Base-by-base conservation (phyloP, 495 filamentous ascomycete species). In the Aspergillus indologenus region DNA sequence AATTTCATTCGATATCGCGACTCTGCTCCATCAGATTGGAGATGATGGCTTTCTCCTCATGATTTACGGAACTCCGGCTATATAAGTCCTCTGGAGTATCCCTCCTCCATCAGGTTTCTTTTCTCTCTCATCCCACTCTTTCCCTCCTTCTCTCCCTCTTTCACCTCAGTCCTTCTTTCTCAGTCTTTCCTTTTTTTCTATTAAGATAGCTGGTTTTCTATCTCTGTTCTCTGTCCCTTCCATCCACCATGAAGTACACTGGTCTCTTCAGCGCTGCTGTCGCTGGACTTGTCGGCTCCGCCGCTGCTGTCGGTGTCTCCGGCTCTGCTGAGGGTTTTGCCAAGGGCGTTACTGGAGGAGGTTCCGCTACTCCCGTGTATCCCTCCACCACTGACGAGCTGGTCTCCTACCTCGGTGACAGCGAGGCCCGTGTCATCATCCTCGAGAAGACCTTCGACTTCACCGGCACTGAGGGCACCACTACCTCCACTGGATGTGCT, bases 381-480 rank as follows among this genome's bases (percentile, higher is more conserved):
- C 74, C 74, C n/a, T 53, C 48, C 45, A 66, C 67, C 56, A 74
- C 58, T 47, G 68, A 68, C 58, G 72, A 76, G 71, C 71, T 76
- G 65, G 71, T 75, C 70, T 75, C 74, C 44, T 76, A 76, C 64
- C 67, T 76, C 24, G 71, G 71, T 47, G 74, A 76, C 43, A 55
- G 45, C 29, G 56, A 69, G 51, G 50, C 74, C n/a, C 74, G 74
- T 21, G 72, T 75, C 14, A 72, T 77, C 45, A 68, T 77, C 26
- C 69, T 77, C 14, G 47, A 63, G 52, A 68, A 73, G 68, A 73
- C 70, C 45, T 77, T 75, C 56, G 76, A 79, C 65, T 80, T 76
- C 72, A 69, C 61, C 34, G 70, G 65, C 51, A 76, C 62, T 20
- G 77, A 79, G 62, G 77, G 76, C 49, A 75, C 71, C 12, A 68